A percentile compares a stretch with the other conserved stretches of the same genome.
These are phyloP conservation scores for Microstegium vimineum DNA, from an alignment of 176 grass and related monocot species.

Conservation along the genomic window DNA sequence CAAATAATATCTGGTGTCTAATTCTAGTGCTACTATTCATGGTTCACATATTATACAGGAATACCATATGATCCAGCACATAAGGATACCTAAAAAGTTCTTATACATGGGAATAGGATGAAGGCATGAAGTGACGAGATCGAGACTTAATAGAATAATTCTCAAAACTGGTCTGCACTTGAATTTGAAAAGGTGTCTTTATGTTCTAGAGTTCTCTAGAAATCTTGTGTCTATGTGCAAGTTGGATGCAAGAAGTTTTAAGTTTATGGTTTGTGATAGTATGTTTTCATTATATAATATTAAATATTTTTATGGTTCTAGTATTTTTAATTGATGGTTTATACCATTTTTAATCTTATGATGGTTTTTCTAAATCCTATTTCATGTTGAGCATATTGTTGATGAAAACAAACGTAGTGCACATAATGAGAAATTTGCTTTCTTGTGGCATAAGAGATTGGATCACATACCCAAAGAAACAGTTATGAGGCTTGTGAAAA, in stretches of 20 bases:
- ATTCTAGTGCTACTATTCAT: too few species aligned
- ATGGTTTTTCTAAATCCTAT: background rate
- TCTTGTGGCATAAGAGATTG: conserved; percentile 15
- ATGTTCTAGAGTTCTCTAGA: conserved; percentile 2
- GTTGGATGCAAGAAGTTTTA: conserved; percentile 12
- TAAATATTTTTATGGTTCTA: conserved; percentile 14
- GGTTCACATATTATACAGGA: too few species aligned
- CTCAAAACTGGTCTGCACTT: conserved; percentile 2
- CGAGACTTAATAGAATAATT: background rate
- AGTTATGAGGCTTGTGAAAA: conserved; percentile 16
- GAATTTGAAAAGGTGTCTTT: background rate
- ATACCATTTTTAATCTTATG: conserved; percentile 20
- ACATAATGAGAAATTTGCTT: conserved; percentile 10
- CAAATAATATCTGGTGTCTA: too few species aligned
- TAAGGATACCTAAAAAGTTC: background rate
- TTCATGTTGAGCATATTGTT: background rate
- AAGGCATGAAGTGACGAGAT: background rate
- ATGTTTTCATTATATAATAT: conserved; percentile 19
- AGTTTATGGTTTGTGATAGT: background rate
- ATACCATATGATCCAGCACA: too few species aligned
- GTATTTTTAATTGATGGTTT: conserved; percentile 16
- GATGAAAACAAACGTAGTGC: background rate
- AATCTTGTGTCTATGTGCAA: conserved; percentile 12
- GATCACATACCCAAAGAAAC: conserved; percentile 40
- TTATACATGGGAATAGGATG: background rate